Conservation (phyloP, 768 basidiomycete genomes). For the Termitomyces heimii region DNA sequence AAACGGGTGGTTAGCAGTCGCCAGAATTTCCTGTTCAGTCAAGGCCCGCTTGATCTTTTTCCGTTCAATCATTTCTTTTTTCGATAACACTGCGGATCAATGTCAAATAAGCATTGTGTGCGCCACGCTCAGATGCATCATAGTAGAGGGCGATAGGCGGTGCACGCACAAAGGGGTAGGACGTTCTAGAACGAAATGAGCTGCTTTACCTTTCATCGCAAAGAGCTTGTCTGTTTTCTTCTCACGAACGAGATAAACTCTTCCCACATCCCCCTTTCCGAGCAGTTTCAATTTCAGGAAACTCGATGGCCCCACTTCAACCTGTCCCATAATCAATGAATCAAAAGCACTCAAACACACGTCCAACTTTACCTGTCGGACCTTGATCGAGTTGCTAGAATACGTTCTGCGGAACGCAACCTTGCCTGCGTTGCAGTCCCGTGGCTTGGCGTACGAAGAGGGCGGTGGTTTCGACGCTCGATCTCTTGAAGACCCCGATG, state of each 20-base stretch:
- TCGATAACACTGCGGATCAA: slow-evolving; percentile 77
- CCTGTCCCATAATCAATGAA: slow-evolving; percentile 35
- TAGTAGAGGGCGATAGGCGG: not conserved
- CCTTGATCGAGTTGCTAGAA: slow-evolving; percentile 96
- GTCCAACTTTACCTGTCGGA: slow-evolving; percentile 59
- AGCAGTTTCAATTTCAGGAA: slow-evolving; percentile 97
- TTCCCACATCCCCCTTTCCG: slow-evolving; percentile 98
- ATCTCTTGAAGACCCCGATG: slow-evolving; percentile 67
- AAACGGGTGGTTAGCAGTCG: slow-evolving; percentile 98
- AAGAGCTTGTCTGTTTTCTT: slow-evolving; percentile 96
- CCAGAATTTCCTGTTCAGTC: slow-evolving; percentile 98
- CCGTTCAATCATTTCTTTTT: slow-evolving; percentile 99
- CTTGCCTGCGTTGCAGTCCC: slow-evolving; percentile 41
- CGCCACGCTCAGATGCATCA: slow-evolving; percentile 23
- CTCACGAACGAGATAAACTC: slow-evolving; percentile 96
- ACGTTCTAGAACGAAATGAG: slow-evolving; percentile 16
- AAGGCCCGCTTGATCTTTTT: slow-evolving; percentile 99
- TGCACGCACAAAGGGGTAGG: slow-evolving; percentile 11
- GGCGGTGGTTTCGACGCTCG: slow-evolving; percentile 38
- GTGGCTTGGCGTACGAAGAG: slow-evolving; percentile 33
- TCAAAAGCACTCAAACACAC: not conserved
- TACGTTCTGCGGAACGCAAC: slow-evolving; percentile 89
- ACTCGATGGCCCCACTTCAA: slow-evolving; percentile 90
- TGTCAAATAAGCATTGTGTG: slow-evolving; percentile 26
- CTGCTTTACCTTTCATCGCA: slow-evolving; percentile 93